phyloP scores from a whole-genome alignment of 2,329 filamentous ascomycete genomes.

The Microdochium nivale region DNA sequence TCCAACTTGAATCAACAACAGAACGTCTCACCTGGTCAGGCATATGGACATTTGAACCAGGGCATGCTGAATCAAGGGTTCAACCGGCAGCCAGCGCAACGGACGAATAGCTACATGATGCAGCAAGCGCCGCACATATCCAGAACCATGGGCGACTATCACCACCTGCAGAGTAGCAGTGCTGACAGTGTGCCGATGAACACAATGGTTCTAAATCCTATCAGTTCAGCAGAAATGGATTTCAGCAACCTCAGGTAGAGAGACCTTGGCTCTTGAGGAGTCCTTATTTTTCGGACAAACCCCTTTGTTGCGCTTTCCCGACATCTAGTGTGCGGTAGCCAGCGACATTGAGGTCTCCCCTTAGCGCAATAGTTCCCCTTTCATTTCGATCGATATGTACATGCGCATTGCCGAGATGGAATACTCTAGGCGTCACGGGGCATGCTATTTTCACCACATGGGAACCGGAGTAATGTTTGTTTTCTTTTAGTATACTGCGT shows the following conservation, averaged over 20 bases:
- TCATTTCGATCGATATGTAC: too few relatives aligned
- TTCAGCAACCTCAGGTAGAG: neutral
- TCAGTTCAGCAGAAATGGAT: neutral
- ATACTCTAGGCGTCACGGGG: too few relatives aligned
- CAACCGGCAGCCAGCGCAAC: neutral
- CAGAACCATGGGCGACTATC: neutral
- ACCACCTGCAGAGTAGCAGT: neutral
- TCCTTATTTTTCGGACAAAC: too few relatives aligned
- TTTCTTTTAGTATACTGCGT: too few relatives aligned
- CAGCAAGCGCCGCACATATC: neutral
- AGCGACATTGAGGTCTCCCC: too few relatives aligned
- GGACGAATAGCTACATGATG: neutral
- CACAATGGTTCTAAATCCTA: neutral
- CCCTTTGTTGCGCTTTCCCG: too few relatives aligned
- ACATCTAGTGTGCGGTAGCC: too few relatives aligned
- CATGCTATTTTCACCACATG: too few relatives aligned
- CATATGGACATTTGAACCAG: neutral
- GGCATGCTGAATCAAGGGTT: neutral
- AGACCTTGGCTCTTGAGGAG: neutral
- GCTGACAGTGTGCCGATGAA: neutral
- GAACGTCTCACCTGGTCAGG: neutral
- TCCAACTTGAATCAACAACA: neutral
- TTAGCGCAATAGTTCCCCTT: too few relatives aligned
- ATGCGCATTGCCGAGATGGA: too few relatives aligned
- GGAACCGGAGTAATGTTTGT: too few relatives aligned